These are phyloP conservation scores for Wickerhamomyces sp. DNA, from an alignment of 1,139 yeast genomes.

Conservation along the genomic window DNA sequence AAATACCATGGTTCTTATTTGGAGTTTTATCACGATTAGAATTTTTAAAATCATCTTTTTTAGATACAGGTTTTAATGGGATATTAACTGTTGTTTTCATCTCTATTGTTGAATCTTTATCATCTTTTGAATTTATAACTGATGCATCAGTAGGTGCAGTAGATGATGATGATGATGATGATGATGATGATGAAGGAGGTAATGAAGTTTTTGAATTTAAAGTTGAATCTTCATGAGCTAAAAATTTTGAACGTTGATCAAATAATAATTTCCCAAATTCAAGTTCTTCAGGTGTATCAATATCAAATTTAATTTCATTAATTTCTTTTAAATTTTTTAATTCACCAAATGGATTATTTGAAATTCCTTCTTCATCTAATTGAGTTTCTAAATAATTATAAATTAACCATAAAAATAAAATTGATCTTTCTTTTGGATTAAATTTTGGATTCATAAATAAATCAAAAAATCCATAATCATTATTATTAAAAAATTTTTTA, in stretches of 20 bases:
- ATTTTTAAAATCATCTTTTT: not conserved
- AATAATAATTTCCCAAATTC: conserved; percentile 70
- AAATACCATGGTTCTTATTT: not conserved
- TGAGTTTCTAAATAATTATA: conserved; percentile 77
- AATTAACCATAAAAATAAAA: conserved; percentile 76
- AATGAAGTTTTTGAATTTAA: not conserved
- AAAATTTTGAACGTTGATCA: conserved; percentile 51
- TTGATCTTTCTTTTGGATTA: conserved; percentile 60
- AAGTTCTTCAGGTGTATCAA: conserved; percentile 67
- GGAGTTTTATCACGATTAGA: not conserved
- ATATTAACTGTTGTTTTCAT: not conserved
- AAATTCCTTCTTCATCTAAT: conserved; percentile 46
- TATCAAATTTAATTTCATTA: conserved; percentile 44
- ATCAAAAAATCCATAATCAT: conserved; percentile 44
- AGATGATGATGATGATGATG: not conserved
- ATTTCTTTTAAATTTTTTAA: conserved; percentile 44
- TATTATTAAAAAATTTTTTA: conserved; percentile 30
- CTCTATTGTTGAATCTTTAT: not conserved
- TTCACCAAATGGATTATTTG: conserved; percentile 61
- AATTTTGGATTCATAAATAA: conserved; percentile 50
- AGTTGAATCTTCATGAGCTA: conserved; percentile 23
- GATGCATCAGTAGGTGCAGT: not conserved
- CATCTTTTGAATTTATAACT: not conserved
- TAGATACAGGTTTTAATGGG: not conserved
- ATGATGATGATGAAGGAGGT: not conserved